Evolutionary conservation across 495 filamentous ascomycete genomes (phyloP).

Genomic region (Oidiodendron maius): DNA sequence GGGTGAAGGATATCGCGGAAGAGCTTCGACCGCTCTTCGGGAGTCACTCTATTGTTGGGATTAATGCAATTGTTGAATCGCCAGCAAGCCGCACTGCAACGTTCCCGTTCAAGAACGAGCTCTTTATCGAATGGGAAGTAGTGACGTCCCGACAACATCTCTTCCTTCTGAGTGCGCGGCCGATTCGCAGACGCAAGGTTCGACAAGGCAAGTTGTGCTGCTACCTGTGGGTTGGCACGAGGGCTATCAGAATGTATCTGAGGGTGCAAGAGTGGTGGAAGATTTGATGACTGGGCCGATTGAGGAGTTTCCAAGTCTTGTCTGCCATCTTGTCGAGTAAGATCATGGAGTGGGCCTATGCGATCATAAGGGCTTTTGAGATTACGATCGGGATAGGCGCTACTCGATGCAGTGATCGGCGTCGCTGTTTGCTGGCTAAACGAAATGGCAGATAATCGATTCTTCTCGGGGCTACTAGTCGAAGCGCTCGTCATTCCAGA

Average conservation of each 20-base stretch:
- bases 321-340: slow-evolving; percentile 41
- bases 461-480: slow-evolving; percentile 44
- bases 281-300: slow-evolving; percentile 21
- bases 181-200: slow-evolving; percentile 37
- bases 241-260: slow-evolving; percentile 38
- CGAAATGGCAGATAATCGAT: slow-evolving; percentile 44
- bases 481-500: slow-evolving; percentile 46
- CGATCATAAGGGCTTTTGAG: slow-evolving; percentile 46
- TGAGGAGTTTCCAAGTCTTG: slow-evolving; percentile 20
- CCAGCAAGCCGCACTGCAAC: slow-evolving; percentile 78
- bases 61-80: slow-evolving; percentile 88
- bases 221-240: slow-evolving; percentile 44
- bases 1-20: slow-evolving; percentile 66
- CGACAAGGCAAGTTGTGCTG: slow-evolving; percentile 54
- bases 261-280: slow-evolving; percentile 36
- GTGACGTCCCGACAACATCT: slow-evolving; percentile 81
- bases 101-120: slow-evolving; percentile 78
- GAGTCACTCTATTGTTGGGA: slow-evolving; percentile 66
- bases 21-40: slow-evolving; percentile 72
- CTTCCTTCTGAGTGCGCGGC: slow-evolving; percentile 74
- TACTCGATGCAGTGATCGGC: slow-evolving; percentile 41
- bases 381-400: slow-evolving; percentile 37
- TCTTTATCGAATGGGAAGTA: slow-evolving; percentile 75
- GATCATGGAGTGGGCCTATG: slow-evolving; percentile 48
- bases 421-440: slow-evolving; percentile 38